Evolutionary conservation across 2,329 filamentous ascomycete genomes (phyloP), one percentile per base, ranked within the genome.

Genomic region (Diaporthe sp.): DNA sequence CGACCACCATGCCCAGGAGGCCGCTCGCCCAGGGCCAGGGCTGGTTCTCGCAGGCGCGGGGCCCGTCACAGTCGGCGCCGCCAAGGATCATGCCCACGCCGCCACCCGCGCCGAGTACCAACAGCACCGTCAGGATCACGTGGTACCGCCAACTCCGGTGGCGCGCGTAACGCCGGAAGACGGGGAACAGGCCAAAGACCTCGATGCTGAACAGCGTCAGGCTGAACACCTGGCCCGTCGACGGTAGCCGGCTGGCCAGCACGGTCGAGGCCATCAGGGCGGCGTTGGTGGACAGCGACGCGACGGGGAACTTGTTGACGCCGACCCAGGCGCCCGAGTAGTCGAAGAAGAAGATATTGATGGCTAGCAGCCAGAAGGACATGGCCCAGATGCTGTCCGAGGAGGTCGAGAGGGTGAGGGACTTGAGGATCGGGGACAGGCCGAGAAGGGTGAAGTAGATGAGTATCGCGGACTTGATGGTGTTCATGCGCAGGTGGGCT

Each of bases 321-420:
- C 87, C 87, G 83, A 91, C 85, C 87, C 88, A 55, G 46, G 91
- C 90, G 55, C 94, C 94, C 15, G 95, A 94, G 84, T 99, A 99
- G 87, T 99, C 97, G 82, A 98, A 98, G 83, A 97, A 98, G 85
- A 98, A 97, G 77, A 98, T 95, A 83, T 99, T 99, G 85, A 98
- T 96, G 80, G 94, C 91, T 77, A 99, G 91, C 59, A 99, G 89
- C 92, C 95, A 97, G 81, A 95, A 96, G 69, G 95, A 97, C 87
- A 99, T 94, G 75, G 97, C 95, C 97, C 97, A 99, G 82, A 99
- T 99, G 58, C 94, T 97, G 88, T 99, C 97, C 74, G 92, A 94
- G 10, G 95, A 96, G 6, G 96, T 98, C 7, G 96, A 98, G 69
- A 91, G 91, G 0, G 97, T 99, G n/a, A 99, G 90, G 1, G 96